phyloP scores from a whole-genome alignment of 306 rosid species.

The Glycyrrhiza uralensis region DNA sequence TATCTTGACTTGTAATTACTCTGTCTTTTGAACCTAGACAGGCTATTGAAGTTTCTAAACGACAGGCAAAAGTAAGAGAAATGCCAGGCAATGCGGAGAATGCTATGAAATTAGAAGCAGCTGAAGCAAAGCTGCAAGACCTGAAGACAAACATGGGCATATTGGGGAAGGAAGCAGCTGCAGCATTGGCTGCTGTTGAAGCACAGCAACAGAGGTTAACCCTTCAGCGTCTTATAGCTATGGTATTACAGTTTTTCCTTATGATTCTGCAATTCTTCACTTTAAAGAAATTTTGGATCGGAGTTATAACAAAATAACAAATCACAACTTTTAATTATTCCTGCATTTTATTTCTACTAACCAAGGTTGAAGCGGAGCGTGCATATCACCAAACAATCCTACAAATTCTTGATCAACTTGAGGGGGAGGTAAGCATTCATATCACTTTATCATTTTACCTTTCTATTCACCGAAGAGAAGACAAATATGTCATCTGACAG shows the following conservation, averaged over 20 bases:
- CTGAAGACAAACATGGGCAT: constrained; percentile 79
- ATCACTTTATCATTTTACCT: not conserved
- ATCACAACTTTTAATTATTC: constrained; percentile 1
- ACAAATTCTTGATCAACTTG: constrained; percentile 89
- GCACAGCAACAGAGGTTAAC: constrained; percentile 98
- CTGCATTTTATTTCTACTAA: constrained; percentile 19
- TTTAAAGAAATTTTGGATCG: constrained; percentile 1
- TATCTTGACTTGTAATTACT: constrained; percentile 39
- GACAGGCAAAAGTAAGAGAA: constrained; percentile 85
- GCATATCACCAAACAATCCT: constrained; percentile 83
- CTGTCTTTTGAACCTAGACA: constrained; percentile 71
- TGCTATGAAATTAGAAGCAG: constrained; percentile 77
- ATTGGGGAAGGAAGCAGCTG: constrained; percentile 95
- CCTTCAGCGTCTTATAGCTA: constrained; percentile 92
- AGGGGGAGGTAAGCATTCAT: constrained; percentile 72
- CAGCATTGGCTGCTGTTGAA: constrained; percentile 99
- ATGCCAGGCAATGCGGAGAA: constrained; percentile 76
- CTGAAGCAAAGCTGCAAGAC: constrained; percentile 88
- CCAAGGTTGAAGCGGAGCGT: constrained; percentile 90
- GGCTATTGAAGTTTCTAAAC: constrained; percentile 95
- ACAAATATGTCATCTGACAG: constrained; percentile 5
- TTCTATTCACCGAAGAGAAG: not conserved
- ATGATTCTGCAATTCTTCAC: not conserved
- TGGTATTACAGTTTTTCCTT: constrained; percentile 50
- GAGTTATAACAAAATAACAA: constrained; percentile 12